phyloP scores from a whole-genome alignment of 768 basidiomycete species.

The Lactarius sp. region DNA sequence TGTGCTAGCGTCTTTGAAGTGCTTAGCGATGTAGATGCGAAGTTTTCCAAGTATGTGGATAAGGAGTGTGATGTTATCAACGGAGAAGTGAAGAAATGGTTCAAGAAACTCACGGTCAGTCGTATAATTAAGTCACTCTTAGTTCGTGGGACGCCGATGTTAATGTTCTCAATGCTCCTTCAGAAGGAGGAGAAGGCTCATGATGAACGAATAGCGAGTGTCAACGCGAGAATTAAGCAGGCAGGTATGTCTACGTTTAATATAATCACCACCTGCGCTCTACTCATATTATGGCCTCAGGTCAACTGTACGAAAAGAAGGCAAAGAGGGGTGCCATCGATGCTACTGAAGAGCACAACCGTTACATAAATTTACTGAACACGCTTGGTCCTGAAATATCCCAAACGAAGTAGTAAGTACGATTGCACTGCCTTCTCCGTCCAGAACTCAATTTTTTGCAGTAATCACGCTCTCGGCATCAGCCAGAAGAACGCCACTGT shows the following conservation, averaged over 20 bases:
- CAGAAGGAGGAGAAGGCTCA: slow-evolving; percentile 80
- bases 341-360: slow-evolving; percentile 66
- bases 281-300: slow-evolving; percentile 34
- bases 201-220: slow-evolving; percentile 61
- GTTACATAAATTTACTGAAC: slow-evolving; percentile 70
- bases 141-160: not conserved
- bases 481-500: slow-evolving; percentile 56
- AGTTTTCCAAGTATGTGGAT: slow-evolving; percentile 69
- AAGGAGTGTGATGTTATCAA: slow-evolving; percentile 66
- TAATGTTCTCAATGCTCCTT: not conserved
- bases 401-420: slow-evolving; percentile 69
- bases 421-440: not conserved
- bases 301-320: slow-evolving; percentile 74
- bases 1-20: slow-evolving; percentile 65
- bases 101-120: slow-evolving; percentile 75
- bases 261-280: not conserved
- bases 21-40: slow-evolving; percentile 63
- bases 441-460: slow-evolving; percentile 29
- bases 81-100: slow-evolving; percentile 76
- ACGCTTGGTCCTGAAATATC: slow-evolving; percentile 72
- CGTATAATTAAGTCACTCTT: not conserved
- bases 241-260: slow-evolving; percentile 45
- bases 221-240: slow-evolving; percentile 72
- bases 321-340: slow-evolving; percentile 67
- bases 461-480: slow-evolving; percentile 61